phyloP scores from a whole-genome alignment of 148 eudicot genomes.

The Euryodendron excelsum region DNA sequence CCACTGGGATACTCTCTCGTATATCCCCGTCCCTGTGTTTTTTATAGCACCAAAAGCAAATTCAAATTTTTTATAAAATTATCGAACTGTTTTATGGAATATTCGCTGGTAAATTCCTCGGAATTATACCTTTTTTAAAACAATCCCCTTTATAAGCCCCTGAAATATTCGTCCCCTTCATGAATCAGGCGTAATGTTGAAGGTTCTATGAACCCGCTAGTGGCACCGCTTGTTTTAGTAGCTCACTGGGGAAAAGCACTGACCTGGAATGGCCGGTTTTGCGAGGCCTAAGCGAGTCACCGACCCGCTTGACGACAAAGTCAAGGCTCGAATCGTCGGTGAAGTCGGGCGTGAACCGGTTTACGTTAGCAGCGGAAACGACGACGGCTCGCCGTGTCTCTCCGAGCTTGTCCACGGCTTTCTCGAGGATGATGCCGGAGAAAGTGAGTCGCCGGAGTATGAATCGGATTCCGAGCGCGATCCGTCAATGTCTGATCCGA shows the following conservation, averaged over 20 bases:
- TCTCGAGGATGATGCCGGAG: conserved; percentile 29
- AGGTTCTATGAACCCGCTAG: neutral
- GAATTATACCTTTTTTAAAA: neutral
- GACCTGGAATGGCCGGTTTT: conserved; percentile 34
- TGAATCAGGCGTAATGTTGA: neutral
- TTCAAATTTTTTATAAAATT: neutral
- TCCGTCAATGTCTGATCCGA: conserved; percentile 24
- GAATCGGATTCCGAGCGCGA: conserved; percentile 42
- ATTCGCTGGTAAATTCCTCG: conserved; percentile 15
- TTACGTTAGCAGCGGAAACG: conserved; percentile 64
- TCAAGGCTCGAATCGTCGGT: conserved; percentile 50
- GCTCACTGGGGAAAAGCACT: neutral
- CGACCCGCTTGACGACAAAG: conserved; percentile 49
- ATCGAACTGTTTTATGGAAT: neutral
- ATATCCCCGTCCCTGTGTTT: neutral
- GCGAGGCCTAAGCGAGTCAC: conserved; percentile 42
- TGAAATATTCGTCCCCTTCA: neutral
- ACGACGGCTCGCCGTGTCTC: conserved; percentile 39
- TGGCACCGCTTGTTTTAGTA: neutral
- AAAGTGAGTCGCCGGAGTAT: conserved; percentile 10
- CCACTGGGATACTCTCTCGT: neutral
- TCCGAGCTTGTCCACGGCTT: conserved; percentile 57
- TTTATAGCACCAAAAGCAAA: neutral
- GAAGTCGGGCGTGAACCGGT: conserved; percentile 14
- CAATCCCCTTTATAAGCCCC: neutral